A percentile compares a stretch with the other conserved stretches of the same genome.
These are phyloP conservation scores for Thozetella sp. DNA, from an alignment of 495 filamentous ascomycete species.

Conservation along the genomic window DNA sequence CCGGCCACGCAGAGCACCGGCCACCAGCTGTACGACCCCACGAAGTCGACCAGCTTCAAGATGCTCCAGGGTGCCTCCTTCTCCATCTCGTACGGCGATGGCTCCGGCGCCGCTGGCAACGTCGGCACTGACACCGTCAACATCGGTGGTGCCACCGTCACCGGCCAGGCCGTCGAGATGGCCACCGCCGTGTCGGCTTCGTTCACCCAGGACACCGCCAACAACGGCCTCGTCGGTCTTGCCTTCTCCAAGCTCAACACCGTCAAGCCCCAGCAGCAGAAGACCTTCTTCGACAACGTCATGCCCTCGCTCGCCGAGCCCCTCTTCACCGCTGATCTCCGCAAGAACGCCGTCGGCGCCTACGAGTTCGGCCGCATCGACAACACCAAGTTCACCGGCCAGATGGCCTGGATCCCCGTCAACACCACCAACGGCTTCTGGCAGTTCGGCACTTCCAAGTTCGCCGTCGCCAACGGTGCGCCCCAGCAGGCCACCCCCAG, in stretches of 20 bases:
- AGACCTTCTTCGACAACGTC: conserved; percentile 84
- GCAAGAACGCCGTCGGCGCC: conserved; percentile 58
- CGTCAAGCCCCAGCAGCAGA: conserved; percentile 64
- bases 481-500: conserved; percentile 28
- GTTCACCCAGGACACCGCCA: conserved; percentile 62
- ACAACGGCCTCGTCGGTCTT: conserved; percentile 78
- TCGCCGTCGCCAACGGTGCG: conserved; percentile 50
- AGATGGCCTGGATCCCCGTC: conserved; percentile 64
- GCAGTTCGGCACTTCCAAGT: conserved; percentile 65
- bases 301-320: conserved; percentile 63
- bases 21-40: conserved; percentile 65
- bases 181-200: conserved; percentile 63
- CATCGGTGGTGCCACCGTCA: conserved; percentile 71
- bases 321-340: conserved; percentile 73
- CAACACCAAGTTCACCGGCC: conserved; percentile 61
- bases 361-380: conserved; percentile 83
- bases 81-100: conserved; percentile 76
- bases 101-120: conserved; percentile 62
- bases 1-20: conserved; percentile 37
- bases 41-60: conserved; percentile 55
- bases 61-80: conserved; percentile 49
- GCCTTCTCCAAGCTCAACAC: conserved; percentile 77
- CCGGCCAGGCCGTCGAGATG: conserved; percentile 70
- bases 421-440: conserved; percentile 72
- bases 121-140: conserved; percentile 75